A percentile compares a stretch with the other conserved stretches of the same genome.
phyloP scores from a whole-genome alignment of 495 filamentous ascomycete genomes.

The Penicillium lagena region DNA sequence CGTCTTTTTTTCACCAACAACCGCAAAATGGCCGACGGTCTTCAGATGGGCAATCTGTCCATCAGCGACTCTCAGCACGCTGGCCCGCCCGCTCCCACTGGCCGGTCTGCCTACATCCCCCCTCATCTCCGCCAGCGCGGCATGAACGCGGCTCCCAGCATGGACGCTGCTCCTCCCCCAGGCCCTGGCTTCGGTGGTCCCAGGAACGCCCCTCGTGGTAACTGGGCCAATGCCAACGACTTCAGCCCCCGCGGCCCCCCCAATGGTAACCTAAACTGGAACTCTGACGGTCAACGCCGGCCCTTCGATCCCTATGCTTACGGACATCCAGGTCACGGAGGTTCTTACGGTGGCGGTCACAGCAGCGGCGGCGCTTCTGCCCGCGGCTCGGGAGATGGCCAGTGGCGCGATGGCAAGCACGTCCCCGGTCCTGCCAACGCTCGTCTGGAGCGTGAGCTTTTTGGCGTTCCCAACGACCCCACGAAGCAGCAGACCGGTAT shows the following conservation, averaged over 20 bases:
- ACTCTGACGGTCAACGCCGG: slow-evolving; percentile 26
- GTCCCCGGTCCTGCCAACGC: slow-evolving; percentile 81
- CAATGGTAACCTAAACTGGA: slow-evolving; percentile 41
- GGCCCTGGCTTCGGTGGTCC: slow-evolving; percentile 25
- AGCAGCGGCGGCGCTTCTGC: slow-evolving; percentile 45
- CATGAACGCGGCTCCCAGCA: slow-evolving; percentile 29
- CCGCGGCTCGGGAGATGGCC: slow-evolving; percentile 85
- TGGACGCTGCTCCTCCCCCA: slow-evolving; percentile 33
- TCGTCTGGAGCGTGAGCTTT: slow-evolving; percentile 90
- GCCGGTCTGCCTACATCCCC: slow-evolving; percentile 85
- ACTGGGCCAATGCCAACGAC: slow-evolving; percentile 61
- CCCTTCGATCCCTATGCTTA: slow-evolving; percentile 63
- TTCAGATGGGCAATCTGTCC: slow-evolving; percentile 82
- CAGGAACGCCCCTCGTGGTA: slow-evolving; percentile 47
- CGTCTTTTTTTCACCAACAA: slow-evolving; percentile 2
- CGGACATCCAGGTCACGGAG: slow-evolving; percentile 52
- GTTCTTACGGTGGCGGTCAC: slow-evolving; percentile 35
- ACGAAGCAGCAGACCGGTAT: slow-evolving; percentile 94
- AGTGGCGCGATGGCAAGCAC: slow-evolving; percentile 96
- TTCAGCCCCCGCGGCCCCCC: slow-evolving; percentile 56
- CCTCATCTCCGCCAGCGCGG: slow-evolving; percentile 77
- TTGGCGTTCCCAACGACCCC: slow-evolving; percentile 88
- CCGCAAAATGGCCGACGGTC: slow-evolving; percentile 85
- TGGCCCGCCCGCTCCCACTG: slow-evolving; percentile 32
- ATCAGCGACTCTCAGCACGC: slow-evolving; percentile 70